Conservation (phyloP, 2,329 filamentous ascomycete genomes). For the Alternaria novae-zelandiae region DNA sequence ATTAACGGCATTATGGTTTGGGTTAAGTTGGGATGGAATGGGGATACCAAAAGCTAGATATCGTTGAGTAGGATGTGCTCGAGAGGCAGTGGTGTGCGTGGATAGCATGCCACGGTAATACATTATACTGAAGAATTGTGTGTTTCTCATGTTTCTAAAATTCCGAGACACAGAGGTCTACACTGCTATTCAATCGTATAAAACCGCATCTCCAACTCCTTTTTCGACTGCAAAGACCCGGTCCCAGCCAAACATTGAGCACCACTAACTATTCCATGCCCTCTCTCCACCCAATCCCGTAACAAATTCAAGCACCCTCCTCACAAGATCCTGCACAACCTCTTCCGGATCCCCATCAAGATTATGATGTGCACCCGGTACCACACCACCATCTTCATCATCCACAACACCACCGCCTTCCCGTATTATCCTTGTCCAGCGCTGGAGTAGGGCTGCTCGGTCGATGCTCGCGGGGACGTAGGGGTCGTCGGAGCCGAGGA, state of each 20-base stretch:
- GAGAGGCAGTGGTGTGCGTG: not conserved
- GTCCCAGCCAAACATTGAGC: too few relatives aligned
- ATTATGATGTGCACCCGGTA: slow-evolving; percentile 60
- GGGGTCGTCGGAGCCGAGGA: too few relatives aligned
- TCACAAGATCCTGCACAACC: slow-evolving; percentile 57
- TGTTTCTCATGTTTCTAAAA: not conserved
- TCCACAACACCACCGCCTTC: slow-evolving; percentile 56
- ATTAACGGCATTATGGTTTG: not conserved
- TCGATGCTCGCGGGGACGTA: slow-evolving; percentile 66
- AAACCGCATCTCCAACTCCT: too few relatives aligned
- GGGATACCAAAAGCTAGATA: slow-evolving; percentile 3
- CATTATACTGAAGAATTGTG: not conserved
- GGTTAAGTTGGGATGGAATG: not conserved
- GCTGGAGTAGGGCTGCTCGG: slow-evolving; percentile 62
- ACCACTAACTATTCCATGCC: not conserved
- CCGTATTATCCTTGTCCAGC: slow-evolving; percentile 60
- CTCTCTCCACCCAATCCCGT: slow-evolving; percentile 17
- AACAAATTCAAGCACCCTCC: slow-evolving; percentile 60
- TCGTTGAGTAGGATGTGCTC: not conserved
- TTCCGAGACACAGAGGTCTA: not conserved
- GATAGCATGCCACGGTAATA: not conserved
- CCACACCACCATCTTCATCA: slow-evolving; percentile 55
- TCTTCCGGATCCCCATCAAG: slow-evolving; percentile 55
- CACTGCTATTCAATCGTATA: not conserved
- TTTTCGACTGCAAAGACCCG: too few relatives aligned